Evolutionary conservation across 2,329 filamentous ascomycete species (phyloP), one percentile per base, ranked within the genome.

Genomic region (Nemania bipapillata): DNA sequence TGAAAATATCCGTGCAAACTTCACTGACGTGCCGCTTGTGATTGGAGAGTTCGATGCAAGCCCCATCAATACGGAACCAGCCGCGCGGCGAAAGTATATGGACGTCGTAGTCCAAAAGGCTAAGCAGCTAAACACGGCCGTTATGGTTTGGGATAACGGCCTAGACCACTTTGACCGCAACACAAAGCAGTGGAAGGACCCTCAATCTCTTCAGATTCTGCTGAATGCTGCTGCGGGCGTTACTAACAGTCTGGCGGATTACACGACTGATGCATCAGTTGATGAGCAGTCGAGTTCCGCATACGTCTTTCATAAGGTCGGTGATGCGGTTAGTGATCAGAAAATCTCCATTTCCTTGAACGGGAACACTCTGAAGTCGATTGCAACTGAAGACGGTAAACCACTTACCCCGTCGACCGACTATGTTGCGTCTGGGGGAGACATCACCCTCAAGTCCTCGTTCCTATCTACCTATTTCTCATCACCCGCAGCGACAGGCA

Each of bases 121-220:
- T 0, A 80, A 78, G 1, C 81, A 83, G 53, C 85, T 87, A 71
- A 80, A 84, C 68, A 86, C 85, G 7, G 77, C 83, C 0, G 81
- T 83, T 3, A 79, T 89, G 1, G 75, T 89, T 5, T 90, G 87
- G 87, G 87, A 90, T 73, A 89, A 89, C 66, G 86, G 87, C 0
- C 74, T 81, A 2, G 87, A 89, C 71, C 84, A 86, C 47, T 80
- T 88, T 11, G 80, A 89, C 71, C 84, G 87, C 42, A 77, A 77
- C 2, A 79, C 82, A 0, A 80, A 82, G 53, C 72, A 74, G 2
- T 89, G 86, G 86, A 79, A 83, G 20, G 87, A 90, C 68, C 77
- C 80, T 0, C 81, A 83, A 0, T 81, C 82, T 0, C 74, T 86
- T 4, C 78, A 82, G 5, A 84, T 89, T 66, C 78, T 87, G 54